Evolutionary conservation across 768 basidiomycete genomes (phyloP).

Genomic region (Arthromyces matolae): DNA sequence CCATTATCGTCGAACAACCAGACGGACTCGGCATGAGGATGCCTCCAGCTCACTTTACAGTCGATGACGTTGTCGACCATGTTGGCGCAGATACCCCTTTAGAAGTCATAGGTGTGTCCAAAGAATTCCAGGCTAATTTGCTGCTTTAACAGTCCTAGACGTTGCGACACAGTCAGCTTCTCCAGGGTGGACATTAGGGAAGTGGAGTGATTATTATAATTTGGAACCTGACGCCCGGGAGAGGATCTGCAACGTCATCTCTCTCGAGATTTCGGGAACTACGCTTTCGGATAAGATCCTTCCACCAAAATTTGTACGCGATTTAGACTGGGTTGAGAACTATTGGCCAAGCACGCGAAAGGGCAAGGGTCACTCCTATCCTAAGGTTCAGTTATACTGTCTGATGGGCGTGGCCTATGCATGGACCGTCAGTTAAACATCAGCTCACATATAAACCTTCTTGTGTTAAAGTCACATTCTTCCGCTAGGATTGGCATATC

Average conservation of each 20-base stretch:
- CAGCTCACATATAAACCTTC: not conserved
- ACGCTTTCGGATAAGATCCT: conserved; percentile 71
- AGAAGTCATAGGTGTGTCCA: conserved; percentile 81
- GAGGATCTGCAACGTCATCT: conserved; percentile 93
- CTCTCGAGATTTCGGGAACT: conserved; percentile 88
- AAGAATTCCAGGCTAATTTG: not conserved
- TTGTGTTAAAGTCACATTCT: too few species aligned
- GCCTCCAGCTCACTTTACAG: conserved; percentile 67
- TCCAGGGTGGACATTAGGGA: conserved; percentile 84
- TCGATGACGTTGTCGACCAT: conserved; percentile 74
- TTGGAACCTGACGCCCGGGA: conserved; percentile 65
- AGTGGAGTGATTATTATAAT: conserved; percentile 88
- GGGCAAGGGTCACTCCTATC: conserved; percentile 71
- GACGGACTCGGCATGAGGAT: conserved; percentile 90
- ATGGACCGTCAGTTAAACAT: conserved; percentile 75
- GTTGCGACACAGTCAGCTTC: conserved; percentile 84
- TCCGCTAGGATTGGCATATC: conserved; percentile 97
- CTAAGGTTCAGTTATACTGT: conserved; percentile 95
- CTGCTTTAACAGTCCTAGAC: conserved; percentile 28
- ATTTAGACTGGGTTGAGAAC: conserved; percentile 96
- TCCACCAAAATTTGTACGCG: conserved; percentile 80
- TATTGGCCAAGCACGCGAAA: conserved; percentile 85
- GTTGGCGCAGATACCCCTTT: conserved; percentile 78
- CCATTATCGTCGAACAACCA: conserved; percentile 73
- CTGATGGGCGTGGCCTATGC: conserved; percentile 92